A percentile compares a stretch with the other conserved stretches of the same genome.
Conservation (phyloP, 2,329 filamentous ascomycete species). For the Diaporthe aspalathi region DNA sequence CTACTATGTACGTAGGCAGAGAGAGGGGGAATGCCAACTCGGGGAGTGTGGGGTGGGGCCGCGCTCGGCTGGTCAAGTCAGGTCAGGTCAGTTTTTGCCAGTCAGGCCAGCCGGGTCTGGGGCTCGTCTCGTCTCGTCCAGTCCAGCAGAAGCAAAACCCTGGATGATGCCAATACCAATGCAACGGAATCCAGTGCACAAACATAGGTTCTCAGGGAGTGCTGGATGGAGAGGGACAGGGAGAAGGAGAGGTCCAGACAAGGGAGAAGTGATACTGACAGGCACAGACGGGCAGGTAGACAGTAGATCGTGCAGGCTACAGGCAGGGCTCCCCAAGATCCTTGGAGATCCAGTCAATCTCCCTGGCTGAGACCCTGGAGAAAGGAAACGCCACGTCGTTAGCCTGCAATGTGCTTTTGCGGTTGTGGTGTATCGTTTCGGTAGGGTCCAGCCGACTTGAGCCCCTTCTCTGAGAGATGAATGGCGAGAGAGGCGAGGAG, state of each 20-base stretch:
- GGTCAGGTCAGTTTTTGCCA: conserved; percentile 16
- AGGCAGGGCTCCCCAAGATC: conserved; percentile 21
- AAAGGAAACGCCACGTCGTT: conserved; percentile 21
- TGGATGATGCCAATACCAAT: conserved; percentile 7
- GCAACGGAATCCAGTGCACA: neutral
- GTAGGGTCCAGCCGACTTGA: neutral
- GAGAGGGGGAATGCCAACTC: neutral
- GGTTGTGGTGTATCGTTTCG: no score
- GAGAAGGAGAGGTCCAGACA: neutral
- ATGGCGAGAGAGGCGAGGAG: neutral
- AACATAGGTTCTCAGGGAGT: neutral
- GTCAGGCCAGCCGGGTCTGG: conserved; percentile 11
- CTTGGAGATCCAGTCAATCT: conserved; percentile 8
- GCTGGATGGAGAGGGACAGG: no score
- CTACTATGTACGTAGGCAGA: neutral
- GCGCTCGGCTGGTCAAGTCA: conserved; percentile 20
- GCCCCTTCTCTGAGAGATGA: neutral
- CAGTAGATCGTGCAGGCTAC: neutral
- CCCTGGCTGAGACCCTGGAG: conserved; percentile 16
- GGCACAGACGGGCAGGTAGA: neutral
- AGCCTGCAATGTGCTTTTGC: neutral
- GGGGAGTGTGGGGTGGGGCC: conserved; percentile 6
- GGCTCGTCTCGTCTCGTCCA: conserved; percentile 26
- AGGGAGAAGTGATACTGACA: conserved; percentile 1
- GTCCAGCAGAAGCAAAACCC: conserved; percentile 1